Percentiles rank a stretch among this genome's conserved stretches.
These are phyloP conservation scores for Yamadazyma tumulicola DNA, from an alignment of 805 yeast genomes.

Conservation along the genomic window DNA sequence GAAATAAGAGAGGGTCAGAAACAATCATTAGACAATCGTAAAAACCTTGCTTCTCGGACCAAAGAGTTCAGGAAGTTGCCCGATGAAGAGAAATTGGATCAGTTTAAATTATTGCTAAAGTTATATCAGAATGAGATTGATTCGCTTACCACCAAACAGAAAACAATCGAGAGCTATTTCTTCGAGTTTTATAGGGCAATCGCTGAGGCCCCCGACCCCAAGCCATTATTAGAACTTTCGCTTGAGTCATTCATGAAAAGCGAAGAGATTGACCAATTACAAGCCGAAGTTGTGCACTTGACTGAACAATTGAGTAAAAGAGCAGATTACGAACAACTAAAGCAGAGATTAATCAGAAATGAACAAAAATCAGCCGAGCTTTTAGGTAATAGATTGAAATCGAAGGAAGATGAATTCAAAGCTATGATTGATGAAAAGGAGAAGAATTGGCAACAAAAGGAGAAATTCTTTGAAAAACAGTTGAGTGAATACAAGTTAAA, in stretches of 20 bases:
- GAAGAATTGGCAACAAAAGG: constrained; percentile 60
- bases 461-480: constrained; percentile 49
- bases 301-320: constrained; percentile 57
- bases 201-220: constrained; percentile 93
- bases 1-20: constrained; percentile 70
- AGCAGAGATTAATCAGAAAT: constrained; percentile 53
- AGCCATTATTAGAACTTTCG: constrained; percentile 69
- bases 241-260: constrained; percentile 58
- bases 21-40: constrained; percentile 64
- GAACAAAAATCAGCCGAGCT: constrained; percentile 61
- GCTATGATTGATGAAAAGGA: constrained; percentile 72
- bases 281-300: constrained; percentile 46
- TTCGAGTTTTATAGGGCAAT: constrained; percentile 70
- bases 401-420: constrained; percentile 71
- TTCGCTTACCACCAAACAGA: constrained; percentile 70
- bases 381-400: constrained; percentile 50
- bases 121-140: constrained; percentile 89
- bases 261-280: constrained; percentile 49
- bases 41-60: constrained; percentile 77
- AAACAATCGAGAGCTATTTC: constrained; percentile 68
- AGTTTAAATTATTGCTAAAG: constrained; percentile 64
- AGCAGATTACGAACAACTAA: constrained; percentile 79
- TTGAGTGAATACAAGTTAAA: constrained; percentile 50
- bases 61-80: constrained; percentile 74
- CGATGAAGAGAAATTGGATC: constrained; percentile 62